Percentiles rank a stretch among this genome's conserved stretches.
These are phyloP conservation scores for Chaetomiaceae sp. DNA, from an alignment of 2,329 filamentous ascomycete species.

Conservation along the genomic window DNA sequence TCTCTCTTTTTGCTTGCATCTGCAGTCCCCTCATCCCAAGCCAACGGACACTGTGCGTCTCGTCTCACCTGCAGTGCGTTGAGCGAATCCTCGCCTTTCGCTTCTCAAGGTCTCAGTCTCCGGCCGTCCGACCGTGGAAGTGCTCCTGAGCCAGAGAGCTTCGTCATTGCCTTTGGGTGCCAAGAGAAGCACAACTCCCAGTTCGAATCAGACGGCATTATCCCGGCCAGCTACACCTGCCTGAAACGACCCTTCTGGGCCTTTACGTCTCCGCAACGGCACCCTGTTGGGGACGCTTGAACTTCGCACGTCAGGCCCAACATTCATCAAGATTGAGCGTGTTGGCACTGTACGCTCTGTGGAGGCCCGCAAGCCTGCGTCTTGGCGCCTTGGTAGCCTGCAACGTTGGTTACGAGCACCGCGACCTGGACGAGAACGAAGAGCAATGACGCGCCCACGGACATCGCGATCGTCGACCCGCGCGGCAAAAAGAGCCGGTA, in stretches of 20 bases:
- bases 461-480: not conserved
- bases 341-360: too few relatives aligned
- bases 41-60: not conserved
- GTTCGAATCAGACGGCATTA: too few relatives aligned
- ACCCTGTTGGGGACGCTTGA: too few relatives aligned
- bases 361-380: not conserved
- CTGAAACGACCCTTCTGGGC: too few relatives aligned
- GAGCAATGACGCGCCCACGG: not conserved
- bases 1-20: not conserved
- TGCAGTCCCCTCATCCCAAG: not conserved
- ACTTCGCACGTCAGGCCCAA: too few relatives aligned
- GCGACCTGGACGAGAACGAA: not conserved
- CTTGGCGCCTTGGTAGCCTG: not conserved
- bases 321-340: too few relatives aligned
- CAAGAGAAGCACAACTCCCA: too few relatives aligned
- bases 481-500: slow-evolving; percentile 5
- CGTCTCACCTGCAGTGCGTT: not conserved
- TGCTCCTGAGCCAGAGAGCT: too few relatives aligned
- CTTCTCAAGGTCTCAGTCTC: too few relatives aligned
- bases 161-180: too few relatives aligned
- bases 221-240: too few relatives aligned
- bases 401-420: not conserved
- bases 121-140: not conserved
- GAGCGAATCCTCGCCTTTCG: not conserved
- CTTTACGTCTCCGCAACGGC: too few relatives aligned